Evolutionary conservation across 78 protist genomes (phyloP).

Genomic region (slime mould (Dictyostelium discoideum)): DNA sequence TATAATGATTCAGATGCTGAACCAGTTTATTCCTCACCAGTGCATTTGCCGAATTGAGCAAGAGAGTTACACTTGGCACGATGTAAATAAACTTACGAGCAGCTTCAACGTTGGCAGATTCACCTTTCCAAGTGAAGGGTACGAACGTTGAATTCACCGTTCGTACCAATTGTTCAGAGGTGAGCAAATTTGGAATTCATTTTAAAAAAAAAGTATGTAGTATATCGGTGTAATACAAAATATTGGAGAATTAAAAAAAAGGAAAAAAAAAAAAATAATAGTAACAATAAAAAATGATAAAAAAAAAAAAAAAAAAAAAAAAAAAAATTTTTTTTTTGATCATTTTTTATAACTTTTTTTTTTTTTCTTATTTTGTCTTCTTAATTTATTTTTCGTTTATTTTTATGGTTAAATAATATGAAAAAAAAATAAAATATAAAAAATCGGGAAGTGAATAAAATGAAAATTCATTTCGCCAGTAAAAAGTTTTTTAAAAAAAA

Average conservation of each 20-base stretch:
- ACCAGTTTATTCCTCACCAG: slow-evolving; percentile 58
- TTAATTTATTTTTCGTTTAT: too few species aligned
- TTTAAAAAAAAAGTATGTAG: background rate
- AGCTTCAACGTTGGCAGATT: slow-evolving; percentile 31
- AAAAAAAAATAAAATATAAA: background rate
- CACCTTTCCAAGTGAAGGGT: slow-evolving; percentile 52
- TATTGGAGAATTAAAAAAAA: background rate
- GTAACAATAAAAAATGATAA: background rate
- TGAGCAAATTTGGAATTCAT: background rate
- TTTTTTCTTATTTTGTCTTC: too few species aligned
- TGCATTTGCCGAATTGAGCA: slow-evolving; percentile 59
- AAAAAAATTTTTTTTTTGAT: too few species aligned
- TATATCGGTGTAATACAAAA: background rate
- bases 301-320: background rate
- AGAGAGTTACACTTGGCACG: slow-evolving; percentile 73
- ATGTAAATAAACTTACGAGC: slow-evolving; percentile 71
- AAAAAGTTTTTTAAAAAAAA: background rate
- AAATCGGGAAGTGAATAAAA: background rate
- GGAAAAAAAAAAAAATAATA: background rate
- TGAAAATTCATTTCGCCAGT: background rate
- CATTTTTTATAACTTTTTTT: too few species aligned
- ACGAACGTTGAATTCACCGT: too few species aligned
- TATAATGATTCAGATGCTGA: slow-evolving; percentile 30
- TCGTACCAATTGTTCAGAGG: too few species aligned
- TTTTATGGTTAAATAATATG: background rate